Evolutionary conservation across 2,329 filamentous ascomycete species (phyloP), one percentile per base, ranked within the genome.

Genomic region (Aspergillus fijiensis): DNA sequence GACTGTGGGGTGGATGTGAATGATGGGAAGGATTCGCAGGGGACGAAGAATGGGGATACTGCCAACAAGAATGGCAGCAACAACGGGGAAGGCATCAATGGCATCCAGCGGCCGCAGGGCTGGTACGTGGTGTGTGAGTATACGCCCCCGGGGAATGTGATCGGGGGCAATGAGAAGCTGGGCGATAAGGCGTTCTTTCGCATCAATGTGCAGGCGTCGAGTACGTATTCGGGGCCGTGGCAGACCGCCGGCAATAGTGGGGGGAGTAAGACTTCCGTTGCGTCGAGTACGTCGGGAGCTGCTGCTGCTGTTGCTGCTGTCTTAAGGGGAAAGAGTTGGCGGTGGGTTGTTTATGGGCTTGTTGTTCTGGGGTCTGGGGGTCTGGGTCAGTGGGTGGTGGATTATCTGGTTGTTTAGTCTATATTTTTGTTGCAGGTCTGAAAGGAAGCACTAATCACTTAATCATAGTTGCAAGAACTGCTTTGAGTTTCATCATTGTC

Each of bases 101-200:
- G 53, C 1, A 35, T 35, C 49, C 54, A 59, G 59, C 60, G 52
- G 33, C 73, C 76, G 7, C 75, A 74, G 39, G 86, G 86, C 0
- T 90, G 86, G 85, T 89, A 84, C 72, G 77, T 90, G 0, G 86
- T 86, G 25, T 91, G 88, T 66, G 87, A 90, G 75, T 91, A 90
- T 74, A 87, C 80, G 78, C 88, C 89, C 1, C 72, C 80, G 1
- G 89, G 89, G 0, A 91, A 91, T 68, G 77, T 90, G 2, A 66
- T 76, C 14, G 76, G 76, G 3, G 58, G 57, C 12, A 45, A 70
- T 52, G 59, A 71, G 56, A 49, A 56, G 33, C 21, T 42, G 49
- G 64, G 57, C 48, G 49, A 70, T 55, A 62, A 74, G 51, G 54
- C 58, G 31, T 73, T 68, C 49, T 77, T 76, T 58, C 68, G 61